Base-by-base conservation (phyloP, 306 rosid species). In the Sicyos edulis region DNA sequence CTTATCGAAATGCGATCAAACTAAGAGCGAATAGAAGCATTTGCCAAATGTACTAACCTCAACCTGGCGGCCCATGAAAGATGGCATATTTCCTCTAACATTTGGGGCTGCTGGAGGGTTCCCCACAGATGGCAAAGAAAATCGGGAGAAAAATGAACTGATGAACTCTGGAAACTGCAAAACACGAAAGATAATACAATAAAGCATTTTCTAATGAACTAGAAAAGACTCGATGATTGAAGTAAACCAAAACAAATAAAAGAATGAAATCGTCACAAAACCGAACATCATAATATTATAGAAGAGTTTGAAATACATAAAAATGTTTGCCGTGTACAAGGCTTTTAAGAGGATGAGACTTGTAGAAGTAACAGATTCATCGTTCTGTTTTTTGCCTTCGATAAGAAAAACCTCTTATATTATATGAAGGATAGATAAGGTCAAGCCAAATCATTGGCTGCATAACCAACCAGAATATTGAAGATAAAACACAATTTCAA, bases 81-180 rank as follows among this genome's bases (percentile, higher is more conserved):
- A 80, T 74, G 92, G 87, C 73, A 76, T 54, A 69, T 77, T 85
- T 75, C 89, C 85, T 22, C 65, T 75, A 74, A 79, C 82, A 76
- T 83, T 42, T 42, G 95, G 85, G 61, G 95, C 72, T 77, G 87
- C 77, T 22, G 81, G 87, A 10, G 83, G 86, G 84, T 81, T 86
- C 72, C 95, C 87, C 71, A 53, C 74, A 49, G 96, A 85, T 79
- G 92, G 97, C 89, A 87, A 86, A 40, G 92, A 79, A 79, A 89
- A 62, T 61, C 90, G 81, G 3, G 92, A 84, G 82, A 95, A 91
- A 51, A 83, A 82, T 53, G 97, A 87, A 22, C 87, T n/a, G 74
- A 95, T 54, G n/a, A 87, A 76, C 81, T 82, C 90, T 14, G 99
- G 99, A 73, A 89, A 81, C 97, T 93, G 96, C 29, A 70, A 76